phyloP scores from a whole-genome alignment of 2,329 filamentous ascomycete species.

The Ascochyta clinopodiicola region DNA sequence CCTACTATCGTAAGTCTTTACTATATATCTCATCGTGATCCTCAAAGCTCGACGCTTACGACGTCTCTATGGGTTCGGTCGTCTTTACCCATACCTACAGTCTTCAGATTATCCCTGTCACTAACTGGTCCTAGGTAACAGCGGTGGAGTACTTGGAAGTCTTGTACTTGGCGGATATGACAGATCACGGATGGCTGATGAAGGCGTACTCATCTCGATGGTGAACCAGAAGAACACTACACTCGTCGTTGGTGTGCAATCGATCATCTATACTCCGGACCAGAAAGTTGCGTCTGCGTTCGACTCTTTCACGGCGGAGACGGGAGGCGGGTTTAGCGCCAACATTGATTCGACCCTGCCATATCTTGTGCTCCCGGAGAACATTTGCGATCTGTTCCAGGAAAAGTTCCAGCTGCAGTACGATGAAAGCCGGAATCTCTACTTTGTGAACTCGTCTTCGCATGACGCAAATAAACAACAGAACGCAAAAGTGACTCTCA shows the following conservation, averaged over 20 bases:
- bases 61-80: too few species aligned
- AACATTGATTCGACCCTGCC: constrained; percentile 49
- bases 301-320: constrained; percentile 12
- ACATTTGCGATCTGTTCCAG: constrained; percentile 48
- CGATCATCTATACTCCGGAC: constrained; percentile 32
- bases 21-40: background rate
- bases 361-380: constrained; percentile 40
- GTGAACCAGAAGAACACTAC: background rate
- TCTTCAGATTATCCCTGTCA: background rate
- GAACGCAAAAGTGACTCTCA: constrained; percentile 36
- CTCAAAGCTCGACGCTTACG: background rate
- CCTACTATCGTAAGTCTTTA: constrained; percentile 41
- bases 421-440: constrained; percentile 40
- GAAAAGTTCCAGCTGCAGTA: constrained; percentile 45
- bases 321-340: constrained; percentile 10
- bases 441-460: constrained; percentile 40
- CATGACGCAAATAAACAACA: constrained; percentile 31
- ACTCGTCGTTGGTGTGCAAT: constrained; percentile 23
- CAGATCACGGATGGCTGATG: constrained; percentile 32
- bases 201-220: constrained; percentile 28
- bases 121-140: constrained; percentile 36
- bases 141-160: constrained; percentile 32
- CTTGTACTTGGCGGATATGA: constrained; percentile 54
- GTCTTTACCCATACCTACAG: too few species aligned
- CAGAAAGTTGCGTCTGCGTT: constrained; percentile 15